These are phyloP conservation scores for Cunninghamia lanceolata DNA, from an alignment of 75 land plant species.

Conservation along the genomic window DNA sequence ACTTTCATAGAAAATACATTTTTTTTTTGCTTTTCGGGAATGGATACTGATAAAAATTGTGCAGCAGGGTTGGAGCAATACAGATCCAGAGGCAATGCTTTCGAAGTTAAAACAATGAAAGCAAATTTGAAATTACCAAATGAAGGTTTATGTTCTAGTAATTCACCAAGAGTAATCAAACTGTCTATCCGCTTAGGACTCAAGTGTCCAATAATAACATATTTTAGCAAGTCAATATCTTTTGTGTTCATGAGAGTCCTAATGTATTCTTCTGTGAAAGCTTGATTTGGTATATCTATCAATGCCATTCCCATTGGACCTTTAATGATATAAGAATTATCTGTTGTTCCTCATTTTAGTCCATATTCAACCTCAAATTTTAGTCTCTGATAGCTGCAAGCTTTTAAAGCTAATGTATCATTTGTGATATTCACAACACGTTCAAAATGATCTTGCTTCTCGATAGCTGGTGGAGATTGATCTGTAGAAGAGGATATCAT, in stretches of 20 bases:
- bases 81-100: constrained; percentile 26
- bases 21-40: constrained; percentile 22
- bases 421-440: no score
- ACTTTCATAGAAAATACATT: constrained; percentile 20
- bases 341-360: constrained; percentile 41
- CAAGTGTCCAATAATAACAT: constrained; percentile 32
- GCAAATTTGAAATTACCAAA: constrained; percentile 3
- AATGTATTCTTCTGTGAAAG: constrained; percentile 26
- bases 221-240: constrained; percentile 21
- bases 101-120: neutral
- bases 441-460: no score
- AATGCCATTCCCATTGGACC: constrained; percentile 29
- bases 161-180: constrained; percentile 24
- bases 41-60: constrained; percentile 25
- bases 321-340: constrained; percentile 40
- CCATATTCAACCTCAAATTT: constrained; percentile 43
- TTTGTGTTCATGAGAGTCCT: constrained; percentile 17
- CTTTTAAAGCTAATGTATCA: no score
- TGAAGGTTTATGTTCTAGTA: constrained; percentile 8
- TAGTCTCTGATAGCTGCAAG: no score
- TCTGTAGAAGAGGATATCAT: neutral
- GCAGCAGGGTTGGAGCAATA: constrained; percentile 56
- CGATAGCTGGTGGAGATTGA: no score
- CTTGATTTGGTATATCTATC: constrained; percentile 41
- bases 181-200: constrained; percentile 44